Percentiles rank a stretch among this genome's conserved stretches.
Evolutionary conservation across 192 early-diverging fungal genomes (phyloP).

Genomic region (Backusella australiensis): DNA sequence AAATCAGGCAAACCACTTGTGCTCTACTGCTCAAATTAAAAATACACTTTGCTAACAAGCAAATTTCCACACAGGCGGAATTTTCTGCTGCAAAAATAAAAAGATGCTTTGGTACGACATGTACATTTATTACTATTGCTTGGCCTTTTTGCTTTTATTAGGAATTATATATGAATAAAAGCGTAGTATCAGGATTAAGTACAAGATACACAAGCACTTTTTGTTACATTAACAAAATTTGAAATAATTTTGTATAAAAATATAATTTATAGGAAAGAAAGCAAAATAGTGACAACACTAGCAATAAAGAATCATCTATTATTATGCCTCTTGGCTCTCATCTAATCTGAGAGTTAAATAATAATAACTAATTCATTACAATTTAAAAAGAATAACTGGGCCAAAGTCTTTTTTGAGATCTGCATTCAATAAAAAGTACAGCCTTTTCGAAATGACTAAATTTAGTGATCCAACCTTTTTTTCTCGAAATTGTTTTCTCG

Average conservation of each 20-base stretch:
- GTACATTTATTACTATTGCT: not conserved
- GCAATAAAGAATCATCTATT: not conserved
- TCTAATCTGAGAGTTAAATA: not conserved
- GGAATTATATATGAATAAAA: not conserved
- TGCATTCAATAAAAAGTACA: not conserved
- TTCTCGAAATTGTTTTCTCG: not conserved
- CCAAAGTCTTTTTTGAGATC: not conserved
- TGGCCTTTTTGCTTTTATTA: constrained; percentile 5
- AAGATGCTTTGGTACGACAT: not conserved
- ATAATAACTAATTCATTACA: not conserved
- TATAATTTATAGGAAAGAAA: not conserved
- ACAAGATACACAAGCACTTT: not conserved
- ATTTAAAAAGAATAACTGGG: not conserved
- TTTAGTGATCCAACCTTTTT: not conserved
- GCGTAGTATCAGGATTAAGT: not conserved
- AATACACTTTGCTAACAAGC: not conserved
- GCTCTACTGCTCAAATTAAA: constrained; percentile 7
- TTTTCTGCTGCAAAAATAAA: constrained; percentile 2
- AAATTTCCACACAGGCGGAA: not conserved
- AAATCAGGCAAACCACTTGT: constrained; percentile 11
- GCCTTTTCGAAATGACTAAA: not conserved
- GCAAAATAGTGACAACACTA: not conserved
- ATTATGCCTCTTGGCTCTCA: not conserved
- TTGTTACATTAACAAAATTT: not conserved
- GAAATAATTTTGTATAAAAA: not conserved